These are phyloP conservation scores for Litsea cubeba DNA, from an alignment of 164 flowering plant genomes.

Conservation along the genomic window DNA sequence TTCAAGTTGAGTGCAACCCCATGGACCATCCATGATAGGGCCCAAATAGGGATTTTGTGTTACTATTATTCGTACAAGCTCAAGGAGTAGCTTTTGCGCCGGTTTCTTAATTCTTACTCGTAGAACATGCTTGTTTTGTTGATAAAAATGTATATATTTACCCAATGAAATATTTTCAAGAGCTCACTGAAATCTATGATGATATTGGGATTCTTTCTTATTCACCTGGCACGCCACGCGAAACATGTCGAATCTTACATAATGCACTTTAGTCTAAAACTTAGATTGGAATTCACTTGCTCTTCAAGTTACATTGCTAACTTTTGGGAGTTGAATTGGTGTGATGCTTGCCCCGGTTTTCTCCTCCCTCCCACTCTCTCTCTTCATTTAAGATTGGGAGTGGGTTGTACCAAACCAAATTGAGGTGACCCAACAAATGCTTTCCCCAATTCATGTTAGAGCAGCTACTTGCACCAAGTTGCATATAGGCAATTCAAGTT, in stretches of 20 bases:
- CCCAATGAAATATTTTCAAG: not conserved
- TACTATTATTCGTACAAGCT: too few species aligned
- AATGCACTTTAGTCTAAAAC: not conserved
- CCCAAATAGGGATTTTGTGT: too few species aligned
- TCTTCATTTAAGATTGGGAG: not conserved
- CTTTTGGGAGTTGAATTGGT: conserved; percentile 1
- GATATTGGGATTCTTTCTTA: not conserved
- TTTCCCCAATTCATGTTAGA: not conserved
- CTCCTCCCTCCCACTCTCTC: not conserved
- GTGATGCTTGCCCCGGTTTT: not conserved
- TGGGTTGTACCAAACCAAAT: not conserved
- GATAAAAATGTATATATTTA: not conserved
- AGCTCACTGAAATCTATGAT: not conserved
- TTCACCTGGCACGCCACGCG: not conserved
- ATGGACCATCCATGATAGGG: too few species aligned
- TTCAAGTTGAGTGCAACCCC: too few species aligned
- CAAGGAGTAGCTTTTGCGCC: not conserved
- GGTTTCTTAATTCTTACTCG: not conserved
- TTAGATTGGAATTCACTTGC: not conserved
- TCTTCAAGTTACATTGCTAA: not conserved
- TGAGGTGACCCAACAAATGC: not conserved
- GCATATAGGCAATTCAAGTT: not conserved
- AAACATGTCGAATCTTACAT: not conserved
- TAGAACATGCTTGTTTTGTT: not conserved
- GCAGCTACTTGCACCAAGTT: not conserved